Conservation (phyloP, 2,329 filamentous ascomycete genomes). For the Fusarium sp. region DNA sequence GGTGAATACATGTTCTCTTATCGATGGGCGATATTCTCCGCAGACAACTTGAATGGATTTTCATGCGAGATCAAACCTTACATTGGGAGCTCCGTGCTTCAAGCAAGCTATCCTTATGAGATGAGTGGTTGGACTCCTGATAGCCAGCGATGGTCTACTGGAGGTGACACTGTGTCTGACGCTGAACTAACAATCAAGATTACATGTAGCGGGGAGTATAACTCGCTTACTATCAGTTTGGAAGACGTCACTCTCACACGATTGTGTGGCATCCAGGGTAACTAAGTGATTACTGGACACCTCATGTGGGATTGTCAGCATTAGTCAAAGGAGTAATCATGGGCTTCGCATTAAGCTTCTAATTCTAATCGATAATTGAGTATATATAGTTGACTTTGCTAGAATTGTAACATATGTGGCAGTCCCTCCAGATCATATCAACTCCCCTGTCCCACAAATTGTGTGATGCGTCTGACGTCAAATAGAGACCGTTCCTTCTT, state of each 20-base stretch:
- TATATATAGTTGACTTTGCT: no score
- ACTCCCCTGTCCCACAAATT: no score
- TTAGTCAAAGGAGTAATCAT: no score
- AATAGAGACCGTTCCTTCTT: no score
- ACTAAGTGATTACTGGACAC: no score
- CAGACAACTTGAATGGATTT: accelerated
- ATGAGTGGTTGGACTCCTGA: not conserved
- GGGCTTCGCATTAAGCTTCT: no score
- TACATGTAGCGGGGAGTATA: not conserved
- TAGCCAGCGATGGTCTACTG: not conserved
- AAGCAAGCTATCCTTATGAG: accelerated
- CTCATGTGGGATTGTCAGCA: no score
- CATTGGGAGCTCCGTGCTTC: not conserved
- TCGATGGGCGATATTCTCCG: not conserved
- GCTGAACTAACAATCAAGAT: not conserved
- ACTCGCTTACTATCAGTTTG: not conserved
- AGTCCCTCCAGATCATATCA: no score
- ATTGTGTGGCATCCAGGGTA: no score
- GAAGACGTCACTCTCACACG: not conserved
- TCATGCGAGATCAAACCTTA: not conserved
- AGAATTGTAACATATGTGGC: no score
- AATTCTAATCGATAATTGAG: no score
- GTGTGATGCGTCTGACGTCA: no score
- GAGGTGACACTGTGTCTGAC: accelerated
- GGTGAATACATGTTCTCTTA: not conserved